Percentiles rank a stretch among this genome's conserved stretches.
Evolutionary conservation across 78 protist species (phyloP).

Genomic region (Paulinella micropora): DNA sequence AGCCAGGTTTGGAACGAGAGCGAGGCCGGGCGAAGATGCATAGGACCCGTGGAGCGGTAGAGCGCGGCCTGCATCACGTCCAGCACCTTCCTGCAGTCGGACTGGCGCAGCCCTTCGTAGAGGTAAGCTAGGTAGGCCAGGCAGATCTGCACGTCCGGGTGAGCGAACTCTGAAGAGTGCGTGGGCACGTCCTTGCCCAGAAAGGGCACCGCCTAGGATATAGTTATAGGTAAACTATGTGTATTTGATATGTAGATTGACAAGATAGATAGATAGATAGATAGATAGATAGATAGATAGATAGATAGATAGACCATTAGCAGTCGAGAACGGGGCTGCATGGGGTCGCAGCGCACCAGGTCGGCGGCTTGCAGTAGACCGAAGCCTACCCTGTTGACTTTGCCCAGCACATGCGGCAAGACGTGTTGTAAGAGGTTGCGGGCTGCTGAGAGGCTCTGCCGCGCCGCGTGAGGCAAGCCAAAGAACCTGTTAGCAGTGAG

Average conservation of each 20-base stretch:
- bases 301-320: too few species aligned
- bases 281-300: too few species aligned
- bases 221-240: too few species aligned
- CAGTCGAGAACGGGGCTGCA: too few species aligned
- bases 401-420: slow-evolving; percentile 30
- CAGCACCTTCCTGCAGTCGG: slow-evolving; percentile 13
- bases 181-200: slow-evolving; percentile 28
- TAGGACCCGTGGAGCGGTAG: slow-evolving; percentile 18
- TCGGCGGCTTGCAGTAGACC: too few species aligned
- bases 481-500: too few species aligned
- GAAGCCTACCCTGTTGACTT: slow-evolving; percentile 37
- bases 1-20: not conserved
- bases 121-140: slow-evolving; percentile 17
- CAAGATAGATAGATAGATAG: too few species aligned
- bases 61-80: not conserved
- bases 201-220: slow-evolving; percentile 29
- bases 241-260: too few species aligned
- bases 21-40: not conserved
- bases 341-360: too few species aligned
- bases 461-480: too few species aligned
- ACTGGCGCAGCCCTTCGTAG: slow-evolving; percentile 21
- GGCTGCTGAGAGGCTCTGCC: too few species aligned
- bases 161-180: slow-evolving; percentile 21
- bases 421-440: too few species aligned
- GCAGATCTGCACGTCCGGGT: slow-evolving; percentile 23